Base-by-base conservation (phyloP, 208 protist species). In the Porcisia deanei region DNA sequence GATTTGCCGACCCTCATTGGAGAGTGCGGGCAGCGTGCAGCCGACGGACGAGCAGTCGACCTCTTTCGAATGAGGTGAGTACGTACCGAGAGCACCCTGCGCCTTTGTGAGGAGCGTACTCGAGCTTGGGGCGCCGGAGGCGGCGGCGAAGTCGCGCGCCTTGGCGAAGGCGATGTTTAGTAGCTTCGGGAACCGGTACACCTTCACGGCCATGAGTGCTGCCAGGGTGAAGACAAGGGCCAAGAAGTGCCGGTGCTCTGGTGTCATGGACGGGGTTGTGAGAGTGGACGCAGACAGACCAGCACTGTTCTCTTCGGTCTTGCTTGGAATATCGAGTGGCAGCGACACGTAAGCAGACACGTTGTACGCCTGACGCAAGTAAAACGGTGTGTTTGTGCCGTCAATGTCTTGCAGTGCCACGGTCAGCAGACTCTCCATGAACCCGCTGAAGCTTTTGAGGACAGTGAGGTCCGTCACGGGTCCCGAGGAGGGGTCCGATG, bases 181-280 rank as follows among this genome's bases (percentile, higher is more conserved):
- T 54, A 95, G 75, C 66, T 83, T 90, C 39, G 93, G 93, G 57
- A 97, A 90, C 53, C 89, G 91, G 74, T 95, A 97, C 60, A 97
- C 88, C 82, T 97, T 97, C 55, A 97, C 93, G n/a, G 85, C 85
- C 84, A 93, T 93, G 16, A 97, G 81, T 5, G 91, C 72, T 0
- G 93, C 89, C 25, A 93, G 66, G 55, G 93, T 59, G 69, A 91
- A 94, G 14, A 71, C 72, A 1, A 91, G 76, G 14, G 88, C 85
- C 45, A 97, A 87, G 65, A 97, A 94, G 37, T 85, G 85, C 4
- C 84, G 83, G 76, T 93, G 85, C 77, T 93, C 89, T 9, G 76
- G 64, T 5, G 76, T 68, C 77, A 77, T 75, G 55, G 77, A 63
- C 2, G 73, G 25, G 8, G 47, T 12, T 52, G 70, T 52, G 37